Evolutionary conservation across 2,329 filamentous ascomycete species (phyloP), one percentile per base, ranked within the genome.

Genomic region (Elsinoe ampelina): DNA sequence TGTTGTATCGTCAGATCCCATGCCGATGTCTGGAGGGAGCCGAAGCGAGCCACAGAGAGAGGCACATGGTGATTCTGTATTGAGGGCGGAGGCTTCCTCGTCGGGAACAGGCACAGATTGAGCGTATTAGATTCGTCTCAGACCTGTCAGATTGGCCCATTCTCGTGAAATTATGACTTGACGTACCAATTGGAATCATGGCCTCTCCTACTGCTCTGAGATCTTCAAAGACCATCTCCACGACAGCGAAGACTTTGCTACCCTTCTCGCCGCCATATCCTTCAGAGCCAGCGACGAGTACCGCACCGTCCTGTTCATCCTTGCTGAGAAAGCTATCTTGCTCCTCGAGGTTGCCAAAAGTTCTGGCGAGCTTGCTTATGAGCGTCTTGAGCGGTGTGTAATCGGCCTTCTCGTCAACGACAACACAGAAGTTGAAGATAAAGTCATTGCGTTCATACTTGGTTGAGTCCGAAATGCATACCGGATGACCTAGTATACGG

Each of bases 121-220:
- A 96, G 84, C 0, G 89, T 95, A 70, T 95, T 96, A 59, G 89
- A 84, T 63, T 95, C 89, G 70, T 95, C 90, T 90, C 55, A 56
- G 15, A 54, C 65, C 36, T 61, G 63, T 19, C 15, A 12, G 17
- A 26, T 32, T 32, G 32, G 32, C 10, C 3, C 11, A 30, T 38
- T 51, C 34, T 47, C 8, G 50, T 34, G 10, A n/a, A n/a, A 13
- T 13, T 22, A 36, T 12, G 10, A 35, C 39, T 34, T 36, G 39
- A 75, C 81, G 61, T 74, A 91, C 88, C 88, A 61, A 96, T 92
- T 0, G 91, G 91, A 66, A 96, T 95, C 91, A 95, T 95, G 77
- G 91, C 95, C 74, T 98, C 93, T 67, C 89, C 91, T 67, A 96
- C 98, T 65, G 95, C 95, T 68, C 97, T 96, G 63, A 98, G 69